Conservation (phyloP, 371 early-diverging fungal genomes). For the Parasitella parasitica region DNA sequence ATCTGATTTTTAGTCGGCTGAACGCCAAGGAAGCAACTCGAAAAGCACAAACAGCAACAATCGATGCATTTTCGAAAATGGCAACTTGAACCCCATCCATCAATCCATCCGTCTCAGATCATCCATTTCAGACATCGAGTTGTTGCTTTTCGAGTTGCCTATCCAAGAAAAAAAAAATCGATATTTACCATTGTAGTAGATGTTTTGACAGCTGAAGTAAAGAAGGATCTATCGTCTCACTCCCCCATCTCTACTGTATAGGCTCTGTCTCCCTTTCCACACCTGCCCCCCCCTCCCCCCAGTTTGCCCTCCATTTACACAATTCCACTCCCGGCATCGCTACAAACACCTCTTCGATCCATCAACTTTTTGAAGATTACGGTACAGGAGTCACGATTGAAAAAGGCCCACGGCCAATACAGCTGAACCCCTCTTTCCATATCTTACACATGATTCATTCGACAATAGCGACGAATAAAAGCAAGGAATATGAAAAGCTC, state of each 20-base stretch:
- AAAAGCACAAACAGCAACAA: neutral
- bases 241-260: constrained; percentile 12
- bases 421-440: too few species aligned
- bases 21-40: too few species aligned
- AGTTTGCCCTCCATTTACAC: neutral
- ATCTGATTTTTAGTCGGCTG: neutral
- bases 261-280: neutral
- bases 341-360: neutral
- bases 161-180: neutral
- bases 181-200: constrained; percentile 26
- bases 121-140: neutral
- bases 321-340: neutral
- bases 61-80: too few species aligned
- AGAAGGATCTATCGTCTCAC: constrained; percentile 20
- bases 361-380: too few species aligned
- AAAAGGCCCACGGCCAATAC: too few species aligned
- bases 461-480: too few species aligned
- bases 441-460: too few species aligned
- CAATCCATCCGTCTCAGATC: constrained; percentile 21
- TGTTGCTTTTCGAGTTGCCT: neutral
- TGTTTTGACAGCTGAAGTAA: constrained; percentile 34
- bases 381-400: too few species aligned
- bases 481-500: too few species aligned
- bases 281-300: too few species aligned
- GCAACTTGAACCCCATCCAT: neutral